These are phyloP conservation scores for Talaromyces ruber DNA, from an alignment of 495 filamentous ascomycete species.

Conservation along the genomic window DNA sequence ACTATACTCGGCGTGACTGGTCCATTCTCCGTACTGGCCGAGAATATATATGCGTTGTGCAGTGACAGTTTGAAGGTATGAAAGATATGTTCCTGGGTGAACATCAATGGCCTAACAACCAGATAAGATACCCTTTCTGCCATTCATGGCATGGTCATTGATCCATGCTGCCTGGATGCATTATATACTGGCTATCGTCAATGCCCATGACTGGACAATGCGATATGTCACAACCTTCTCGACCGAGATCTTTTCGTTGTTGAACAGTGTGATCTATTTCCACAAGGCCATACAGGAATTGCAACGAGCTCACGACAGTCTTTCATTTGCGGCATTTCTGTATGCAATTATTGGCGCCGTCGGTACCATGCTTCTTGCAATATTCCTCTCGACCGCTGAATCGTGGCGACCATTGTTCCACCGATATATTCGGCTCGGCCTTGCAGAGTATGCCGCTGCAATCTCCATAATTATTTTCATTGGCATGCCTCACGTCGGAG, in stretches of 20 bases:
- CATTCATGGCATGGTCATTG: constrained; percentile 68
- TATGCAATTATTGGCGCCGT: constrained; percentile 62
- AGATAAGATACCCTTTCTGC: constrained; percentile 52
- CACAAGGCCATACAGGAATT: constrained; percentile 67
- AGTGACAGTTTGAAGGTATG: constrained; percentile 46
- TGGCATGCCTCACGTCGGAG: constrained; percentile 56
- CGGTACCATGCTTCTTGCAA: constrained; percentile 60
- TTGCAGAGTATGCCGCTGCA: constrained; percentile 62
- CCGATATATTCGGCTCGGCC: constrained; percentile 54
- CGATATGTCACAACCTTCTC: constrained; percentile 66
- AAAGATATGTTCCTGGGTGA: background rate
- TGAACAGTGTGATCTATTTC: constrained; percentile 70
- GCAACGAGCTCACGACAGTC: constrained; percentile 46
- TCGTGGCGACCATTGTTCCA: constrained; percentile 60
- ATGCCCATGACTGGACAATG: constrained; percentile 74
- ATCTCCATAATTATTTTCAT: constrained; percentile 65
- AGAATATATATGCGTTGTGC: constrained; percentile 60
- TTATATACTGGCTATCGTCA: constrained; percentile 59
- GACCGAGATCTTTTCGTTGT: constrained; percentile 61
- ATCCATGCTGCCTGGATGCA: constrained; percentile 67
- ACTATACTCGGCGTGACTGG: constrained; percentile 67
- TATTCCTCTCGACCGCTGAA: constrained; percentile 55
- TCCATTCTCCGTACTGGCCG: constrained; percentile 64
- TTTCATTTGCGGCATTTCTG: constrained; percentile 61
- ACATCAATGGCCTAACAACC: background rate